These are phyloP conservation scores for Schizosaccharomyces cryophilus DNA, from an alignment of 805 yeast species.

Conservation along the genomic window DNA sequence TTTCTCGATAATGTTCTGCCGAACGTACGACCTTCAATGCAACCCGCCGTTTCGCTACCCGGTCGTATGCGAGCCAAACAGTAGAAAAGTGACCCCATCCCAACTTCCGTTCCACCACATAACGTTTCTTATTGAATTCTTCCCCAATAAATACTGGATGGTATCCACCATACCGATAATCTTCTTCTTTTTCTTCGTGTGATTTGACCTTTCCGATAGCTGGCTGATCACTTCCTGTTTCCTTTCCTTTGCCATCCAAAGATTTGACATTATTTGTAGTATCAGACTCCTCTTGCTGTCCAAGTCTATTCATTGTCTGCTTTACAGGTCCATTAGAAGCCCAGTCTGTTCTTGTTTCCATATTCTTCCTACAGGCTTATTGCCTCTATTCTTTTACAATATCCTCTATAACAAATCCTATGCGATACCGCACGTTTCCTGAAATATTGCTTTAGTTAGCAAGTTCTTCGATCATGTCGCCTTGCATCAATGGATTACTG, in stretches of 20 bases:
- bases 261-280: not conserved
- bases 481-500: too few species aligned
- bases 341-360: too few species aligned
- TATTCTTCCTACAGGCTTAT: too few species aligned
- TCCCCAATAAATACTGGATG: slow-evolving; percentile 89
- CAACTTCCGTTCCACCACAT: slow-evolving; percentile 59
- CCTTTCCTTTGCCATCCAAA: not conserved
- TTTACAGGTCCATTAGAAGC: too few species aligned
- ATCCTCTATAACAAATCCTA: too few species aligned
- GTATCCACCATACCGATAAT: slow-evolving; percentile 81
- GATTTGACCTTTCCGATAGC: not conserved
- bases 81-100: slow-evolving; percentile 99
- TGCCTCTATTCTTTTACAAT: too few species aligned
- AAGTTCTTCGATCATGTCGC: too few species aligned
- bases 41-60: slow-evolving; percentile 31
- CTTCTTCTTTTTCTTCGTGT: slow-evolving; percentile 63
- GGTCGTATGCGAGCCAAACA: slow-evolving; percentile 64
- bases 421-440: too few species aligned
- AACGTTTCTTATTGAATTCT: slow-evolving; percentile 45
- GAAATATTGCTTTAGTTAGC: too few species aligned
- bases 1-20: slow-evolving; percentile 73
- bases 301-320: too few species aligned
- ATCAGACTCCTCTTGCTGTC: too few species aligned
- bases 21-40: slow-evolving; percentile 87
- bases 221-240: not conserved